phyloP scores from a whole-genome alignment of 2,329 filamentous ascomycete genomes.

The Drechslera avenae region DNA sequence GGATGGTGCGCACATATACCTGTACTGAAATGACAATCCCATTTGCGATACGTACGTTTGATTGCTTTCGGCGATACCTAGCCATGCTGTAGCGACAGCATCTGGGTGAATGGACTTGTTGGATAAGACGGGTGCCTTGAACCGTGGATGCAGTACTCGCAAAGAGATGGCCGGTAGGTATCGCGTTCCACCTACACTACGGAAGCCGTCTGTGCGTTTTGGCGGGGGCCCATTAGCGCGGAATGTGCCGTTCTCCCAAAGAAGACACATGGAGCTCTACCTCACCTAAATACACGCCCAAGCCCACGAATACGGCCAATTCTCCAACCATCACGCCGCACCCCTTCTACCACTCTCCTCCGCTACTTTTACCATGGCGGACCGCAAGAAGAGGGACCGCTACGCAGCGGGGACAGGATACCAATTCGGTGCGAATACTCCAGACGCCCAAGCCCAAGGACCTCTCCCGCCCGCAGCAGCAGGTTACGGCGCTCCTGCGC shows the following conservation, averaged over 20 bases:
- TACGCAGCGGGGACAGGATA: constrained; percentile 95
- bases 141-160: background rate
- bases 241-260: constrained; percentile 39
- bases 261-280: constrained; percentile 46
- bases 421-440: constrained; percentile 89
- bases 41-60: background rate
- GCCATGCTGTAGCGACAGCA: background rate
- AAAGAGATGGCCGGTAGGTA: background rate
- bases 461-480: constrained; percentile 24
- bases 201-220: constrained; percentile 22
- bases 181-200: constrained; percentile 12
- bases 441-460: constrained; percentile 59
- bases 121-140: constrained; percentile 18
- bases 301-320: constrained; percentile 20
- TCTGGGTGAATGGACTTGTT: background rate
- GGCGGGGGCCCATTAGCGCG: constrained; percentile 34
- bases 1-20: background rate
- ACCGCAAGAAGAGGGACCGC: constrained; percentile 82
- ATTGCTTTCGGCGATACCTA: background rate
- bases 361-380: constrained; percentile 38
- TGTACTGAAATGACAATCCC: background rate
- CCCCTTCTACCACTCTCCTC: constrained; percentile 11
- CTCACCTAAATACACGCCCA: constrained; percentile 29
- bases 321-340: constrained; percentile 13
- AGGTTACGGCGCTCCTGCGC: constrained; percentile 43